A percentile compares a stretch with the other conserved stretches of the same genome.
phyloP scores from a whole-genome alignment of 768 basidiomycete genomes.

The Suillus cothurnatus region DNA sequence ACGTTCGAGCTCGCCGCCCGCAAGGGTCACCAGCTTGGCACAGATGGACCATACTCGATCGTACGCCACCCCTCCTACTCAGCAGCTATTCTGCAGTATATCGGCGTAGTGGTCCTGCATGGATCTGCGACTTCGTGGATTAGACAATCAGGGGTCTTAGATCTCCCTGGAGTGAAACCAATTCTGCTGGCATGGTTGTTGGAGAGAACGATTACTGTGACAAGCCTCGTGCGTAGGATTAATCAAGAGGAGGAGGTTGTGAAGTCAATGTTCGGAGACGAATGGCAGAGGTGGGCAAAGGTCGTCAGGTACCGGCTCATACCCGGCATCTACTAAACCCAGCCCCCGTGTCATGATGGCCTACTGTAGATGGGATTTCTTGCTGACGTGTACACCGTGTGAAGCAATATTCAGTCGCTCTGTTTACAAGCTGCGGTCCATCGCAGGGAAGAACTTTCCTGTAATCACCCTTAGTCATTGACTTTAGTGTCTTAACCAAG shows the following conservation, averaged over 20 bases:
- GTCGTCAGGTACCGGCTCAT: constrained; percentile 35
- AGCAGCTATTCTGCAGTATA: constrained; percentile 15
- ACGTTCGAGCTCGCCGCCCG: constrained; percentile 31
- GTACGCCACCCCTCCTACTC: constrained; percentile 35
- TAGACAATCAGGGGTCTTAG: constrained; percentile 15
- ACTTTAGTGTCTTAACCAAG: not conserved
- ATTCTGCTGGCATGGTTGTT: constrained; percentile 2
- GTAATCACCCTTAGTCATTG: not conserved
- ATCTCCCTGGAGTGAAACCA: constrained; percentile 7
- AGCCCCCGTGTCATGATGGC: not conserved
- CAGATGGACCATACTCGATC: constrained; percentile 29
- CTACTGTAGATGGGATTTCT: not conserved
- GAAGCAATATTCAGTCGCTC: not conserved
- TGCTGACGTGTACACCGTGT: not conserved
- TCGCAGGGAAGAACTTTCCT: not conserved
- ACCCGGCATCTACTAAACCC: constrained; percentile 32
- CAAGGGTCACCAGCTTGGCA: constrained; percentile 28
- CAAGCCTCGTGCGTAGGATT: constrained; percentile 6
- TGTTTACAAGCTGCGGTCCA: not conserved
- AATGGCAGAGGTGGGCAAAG: constrained; percentile 36
- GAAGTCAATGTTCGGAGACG: constrained; percentile 31
- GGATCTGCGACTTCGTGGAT: constrained; percentile 16
- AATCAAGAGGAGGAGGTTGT: constrained; percentile 35
- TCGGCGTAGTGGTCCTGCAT: constrained; percentile 9
- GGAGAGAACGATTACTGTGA: constrained; percentile 8